Evolutionary conservation across 78 protist species (phyloP), one percentile per base, ranked within the genome.

Genomic region (Neovahlkampfia damariscottae): DNA sequence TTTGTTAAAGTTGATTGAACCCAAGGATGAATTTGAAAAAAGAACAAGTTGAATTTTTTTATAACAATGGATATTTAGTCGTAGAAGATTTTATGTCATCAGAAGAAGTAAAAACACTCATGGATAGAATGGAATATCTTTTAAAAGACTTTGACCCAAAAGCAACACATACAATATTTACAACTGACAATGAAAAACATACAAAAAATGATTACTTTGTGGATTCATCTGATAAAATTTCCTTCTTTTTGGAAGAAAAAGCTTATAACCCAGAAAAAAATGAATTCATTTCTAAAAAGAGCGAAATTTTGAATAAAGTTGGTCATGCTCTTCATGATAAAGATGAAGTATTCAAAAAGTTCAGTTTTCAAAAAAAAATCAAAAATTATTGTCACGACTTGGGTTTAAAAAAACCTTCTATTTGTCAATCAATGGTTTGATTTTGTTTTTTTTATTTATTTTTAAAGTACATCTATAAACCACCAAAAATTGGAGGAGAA

Each of bases 301-400:
- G 19, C 19, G 19, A 50, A 19, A 50, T 50, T 50, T 19, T 50
- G 62, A 50, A 50, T 19, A 50, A 50, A 19, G 19, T 50, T 50
- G 62, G 62, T 50, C 62, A 50, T 19, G 62, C 62, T n/a, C 62
- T 50, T 50, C 62, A 50, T 50, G 62, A 50, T 50, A 50, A 50
- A 50, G 19, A 50, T 50, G 62, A 50, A 50, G 62, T 19, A n/a
- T 50, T 50, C 19, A 50, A 19, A 50, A 19, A 50, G 19, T 50
- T 50, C 19, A n/a, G 34, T n/a, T 50, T 50, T 19, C 62, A 50
- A 50, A 19, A 50, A 19, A 19, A 19, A n/a, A n/a, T 50, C 62
- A n/a, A 50, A n/a, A 50, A 50, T 19, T 50, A 50, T 19, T 19
- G 34, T n/a, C 62, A n/a, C 19, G 62, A 50, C 62, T 19, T 19